Evolutionary conservation across 805 yeast species (phyloP), one percentile per base, ranked within the genome.

Genomic region (Cyberlindnera veronae): DNA sequence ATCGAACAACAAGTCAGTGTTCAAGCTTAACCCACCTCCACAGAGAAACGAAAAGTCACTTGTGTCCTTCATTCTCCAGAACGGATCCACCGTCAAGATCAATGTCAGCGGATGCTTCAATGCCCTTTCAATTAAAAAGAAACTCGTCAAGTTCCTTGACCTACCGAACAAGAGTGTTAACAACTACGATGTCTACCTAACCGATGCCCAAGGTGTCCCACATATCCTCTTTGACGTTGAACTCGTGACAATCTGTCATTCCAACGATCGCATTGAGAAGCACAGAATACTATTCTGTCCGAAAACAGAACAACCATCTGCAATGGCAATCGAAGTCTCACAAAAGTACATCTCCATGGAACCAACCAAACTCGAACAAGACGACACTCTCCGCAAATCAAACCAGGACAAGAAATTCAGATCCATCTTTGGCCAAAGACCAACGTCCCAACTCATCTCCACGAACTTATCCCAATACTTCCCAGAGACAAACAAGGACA

Each of bases 371-470:
- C 27, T 38, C 4, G 41, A 40, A 9, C 14, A 18, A 3, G 45
- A 45, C 9, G 39, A 43, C 2, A 9, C n/a, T 6, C 26, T 30
- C 8, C 13, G n/a, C 12, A 32, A 19, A 7, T 18, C 41, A 3
- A 36, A 24, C 26, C 51, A 53, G 26, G 62, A 56, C 22, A 35
- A 36, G 6, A 49, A 57, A 27, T 55, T 57, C 41, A 61, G 71
- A 39, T 60, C 64, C 34, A 58, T 85, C 44, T 81, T 82, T 61
- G 95, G 95, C 18, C 96, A 87, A 60, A 72, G 99, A 55, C 99
- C 99, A 6, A 90, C 98, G 1, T 81, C 93, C 44, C 95, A 88
- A 57, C 74, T 90, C 51, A 93, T 91, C 45, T 86, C 97, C 2
- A 80, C 90, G 2, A 88, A 91, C 55, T 67, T 91, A 48, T 82